Evolutionary conservation across 148 eudicot genomes (phyloP).

Genomic region (Diospyros kaki): DNA sequence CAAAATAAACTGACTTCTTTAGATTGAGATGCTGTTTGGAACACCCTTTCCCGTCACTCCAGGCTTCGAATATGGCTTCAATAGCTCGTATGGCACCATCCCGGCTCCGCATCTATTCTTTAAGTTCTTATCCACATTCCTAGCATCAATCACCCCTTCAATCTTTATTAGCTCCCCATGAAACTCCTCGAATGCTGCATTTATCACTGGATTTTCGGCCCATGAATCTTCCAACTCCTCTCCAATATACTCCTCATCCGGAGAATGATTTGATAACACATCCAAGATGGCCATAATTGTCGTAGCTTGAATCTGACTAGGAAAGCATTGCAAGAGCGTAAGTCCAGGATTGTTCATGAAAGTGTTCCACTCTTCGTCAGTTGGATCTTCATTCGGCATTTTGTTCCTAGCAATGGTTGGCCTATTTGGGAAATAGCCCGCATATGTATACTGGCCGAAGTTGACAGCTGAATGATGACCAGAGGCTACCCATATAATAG

Average conservation of each 20-base stretch:
- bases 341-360: constrained; percentile 42
- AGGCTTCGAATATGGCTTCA: constrained; percentile 65
- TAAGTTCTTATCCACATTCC: constrained; percentile 36
- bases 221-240: constrained; percentile 41
- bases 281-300: constrained; percentile 49
- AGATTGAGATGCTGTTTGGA: constrained; percentile 77
- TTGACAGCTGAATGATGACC: constrained; percentile 86
- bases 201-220: constrained; percentile 33
- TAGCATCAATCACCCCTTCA: constrained; percentile 51
- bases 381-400: constrained; percentile 62
- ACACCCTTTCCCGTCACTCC: constrained; percentile 73
- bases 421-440: constrained; percentile 66
- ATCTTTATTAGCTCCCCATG: constrained; percentile 37
- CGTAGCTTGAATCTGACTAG: constrained; percentile 58
- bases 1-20: background rate
- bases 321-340: constrained; percentile 38
- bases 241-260: constrained; percentile 79
- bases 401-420: constrained; percentile 57
- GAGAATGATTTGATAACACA: constrained; percentile 60
- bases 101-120: constrained; percentile 68
- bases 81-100: constrained; percentile 52
- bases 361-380: constrained; percentile 23
- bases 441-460: constrained; percentile 71
- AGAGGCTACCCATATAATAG: constrained; percentile 71
- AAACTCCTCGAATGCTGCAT: constrained; percentile 52